Evolutionary conservation across 306 rosid genomes (phyloP), one percentile per base, ranked within the genome.

Genomic region (Senna siamea): DNA sequence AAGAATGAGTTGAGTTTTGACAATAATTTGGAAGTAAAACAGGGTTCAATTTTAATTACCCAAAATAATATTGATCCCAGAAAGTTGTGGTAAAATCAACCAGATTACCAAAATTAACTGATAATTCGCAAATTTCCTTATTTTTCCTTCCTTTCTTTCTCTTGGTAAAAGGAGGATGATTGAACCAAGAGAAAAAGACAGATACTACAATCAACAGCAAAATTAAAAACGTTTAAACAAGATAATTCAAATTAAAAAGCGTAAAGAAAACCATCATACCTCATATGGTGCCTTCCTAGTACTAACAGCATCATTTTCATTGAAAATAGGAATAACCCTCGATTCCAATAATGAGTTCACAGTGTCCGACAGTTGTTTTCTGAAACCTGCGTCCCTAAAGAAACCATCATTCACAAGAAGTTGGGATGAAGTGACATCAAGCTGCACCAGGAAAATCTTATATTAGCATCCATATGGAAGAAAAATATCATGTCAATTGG

Each of bases 301-400:
- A 69, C 98, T 94, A 66, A 94, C 96, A 60, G 98, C 98, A 72
- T 94, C 98, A 73, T 94, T 94, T 82, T 94, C 97, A 75, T 94
- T 94, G 87, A 94, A 94, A 79, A 94, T 87, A 62, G 98, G 98
- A 73, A 94, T 87, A 66, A 87, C 97, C 85, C 89, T 88, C 73
- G 80, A 76, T 26, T 77, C 78, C 48, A 94, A 77, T 71, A 94
- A 79, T 2, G 96, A 76, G 75, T 77, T 72, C 46, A 94, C 93
- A 4, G 98, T 94, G 15, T 91, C 97, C 6, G 89, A 82, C 43
- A 94, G 92, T 77, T 89, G 96, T 73, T 84, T 79, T 87, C 93
- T 84, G 81, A 94, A 94, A 69, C 73, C 96, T 43, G 80, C 53
- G 74, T 91, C 94, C 74, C 78, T 78, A 64, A 94, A 94, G 70